Base-by-base conservation (phyloP, 345 rosid species). In the Microthlaspi erraticum region DNA sequence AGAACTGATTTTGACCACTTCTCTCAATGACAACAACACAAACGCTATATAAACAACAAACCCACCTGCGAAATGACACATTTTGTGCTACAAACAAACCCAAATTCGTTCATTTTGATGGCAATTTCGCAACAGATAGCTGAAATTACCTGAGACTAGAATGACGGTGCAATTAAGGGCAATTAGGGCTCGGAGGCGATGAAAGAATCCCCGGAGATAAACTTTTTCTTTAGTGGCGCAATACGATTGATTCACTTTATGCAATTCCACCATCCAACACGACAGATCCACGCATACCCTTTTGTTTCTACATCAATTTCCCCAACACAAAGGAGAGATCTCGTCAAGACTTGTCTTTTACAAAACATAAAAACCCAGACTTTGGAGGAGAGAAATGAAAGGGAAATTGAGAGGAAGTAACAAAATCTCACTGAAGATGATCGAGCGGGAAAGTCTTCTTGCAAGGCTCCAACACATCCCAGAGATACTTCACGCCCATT, bases 251-350 rank as follows among this genome's bases (percentile, higher is more conserved):
- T 83, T 88, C 10, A 86, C 98, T 33, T 59, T 85, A 44, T 88
- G 89, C 45, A 92, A 87, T 68, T 88, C 97, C 37, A 94, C 98
- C 71, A 92, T 82, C 98, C 98, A 94, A 67, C 99, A 92, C 3
- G 98, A 94, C 1, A 94, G 96, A 86, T 94, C 99, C 38, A 94
- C 63, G 74, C 97, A 92, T 37, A 89, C 68, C 68, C 88, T 87
- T 78, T 92, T 89, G 92, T 94, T 89, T 81, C 97, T 91, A 26
- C 74, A 54, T 3, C n/a, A 12, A 53, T 53, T 31, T 53, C 46
- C 46, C 49, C 49, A 5, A 2, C 4, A n/a, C 23, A 38, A 26
- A 3, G 11, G 50, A 26, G 7, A 50, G 42, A 20, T 50, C n/a
- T 43, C 44, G 14, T 53, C 23, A 62, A 74, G 19, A 16, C 38